Evolutionary conservation across 73 alveolate species (phyloP).

Genomic region (Chromera velia): DNA sequence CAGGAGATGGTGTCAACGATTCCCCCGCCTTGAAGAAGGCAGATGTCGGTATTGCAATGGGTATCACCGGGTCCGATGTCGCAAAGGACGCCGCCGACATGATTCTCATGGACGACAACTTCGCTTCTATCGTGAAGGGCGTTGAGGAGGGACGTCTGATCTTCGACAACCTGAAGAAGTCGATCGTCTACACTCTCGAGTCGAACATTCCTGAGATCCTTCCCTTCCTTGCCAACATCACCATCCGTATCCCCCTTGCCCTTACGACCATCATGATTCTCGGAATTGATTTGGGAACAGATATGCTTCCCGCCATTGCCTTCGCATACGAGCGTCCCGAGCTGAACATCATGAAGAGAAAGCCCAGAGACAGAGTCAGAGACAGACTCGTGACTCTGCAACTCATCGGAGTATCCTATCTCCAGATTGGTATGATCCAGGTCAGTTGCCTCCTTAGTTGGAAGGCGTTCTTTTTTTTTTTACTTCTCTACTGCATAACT

Average conservation of each 20-base stretch:
- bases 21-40: slow-evolving; percentile 76
- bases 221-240: slow-evolving; percentile 68
- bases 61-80: no score
- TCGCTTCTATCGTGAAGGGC: slow-evolving; percentile 73
- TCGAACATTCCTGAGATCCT: slow-evolving; percentile 76
- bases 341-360: slow-evolving; percentile 6
- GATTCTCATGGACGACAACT: slow-evolving; percentile 66
- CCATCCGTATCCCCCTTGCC: slow-evolving; percentile 70
- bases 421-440: no score
- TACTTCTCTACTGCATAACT: no score
- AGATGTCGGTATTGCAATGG: slow-evolving; percentile 42
- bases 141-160: slow-evolving; percentile 83
- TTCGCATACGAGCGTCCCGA: slow-evolving; percentile 29
- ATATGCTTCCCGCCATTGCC: slow-evolving; percentile 30
- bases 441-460: no score
- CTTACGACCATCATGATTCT: no score
- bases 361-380: no score
- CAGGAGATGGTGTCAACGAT: slow-evolving; percentile 95
- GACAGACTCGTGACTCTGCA: no score
- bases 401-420: no score
- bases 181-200: slow-evolving; percentile 65
- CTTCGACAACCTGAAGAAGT: slow-evolving; percentile 73
- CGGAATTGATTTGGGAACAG: slow-evolving; percentile 5
- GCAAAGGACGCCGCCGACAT: slow-evolving; percentile 66
- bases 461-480: no score